Base-by-base conservation (phyloP, 805 yeast genomes). In the Teunomyces kruisii region DNA sequence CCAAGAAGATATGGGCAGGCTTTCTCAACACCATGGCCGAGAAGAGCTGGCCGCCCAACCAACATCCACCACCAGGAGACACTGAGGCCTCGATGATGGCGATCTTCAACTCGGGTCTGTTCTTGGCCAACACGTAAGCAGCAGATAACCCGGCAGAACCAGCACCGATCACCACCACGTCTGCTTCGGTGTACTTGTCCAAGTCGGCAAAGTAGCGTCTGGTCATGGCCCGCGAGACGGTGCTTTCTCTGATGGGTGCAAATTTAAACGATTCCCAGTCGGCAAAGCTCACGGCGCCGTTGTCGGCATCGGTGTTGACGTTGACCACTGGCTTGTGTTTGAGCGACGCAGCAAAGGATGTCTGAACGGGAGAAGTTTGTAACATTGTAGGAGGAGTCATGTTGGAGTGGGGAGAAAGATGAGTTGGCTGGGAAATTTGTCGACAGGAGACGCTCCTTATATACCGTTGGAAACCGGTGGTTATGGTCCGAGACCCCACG, bases 211-310 rank as follows among this genome's bases (percentile, higher is more conserved):
- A 85, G 67, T 85, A 85, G 52, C 91, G 78, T 47, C 70, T 72
- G 35, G 90, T 84, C 91, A 85, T 85, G 28, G 91, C 92, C 49
- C 91, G 76, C 7, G 90, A 83, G 28, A 86, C 91, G 2, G 86
- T 81, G 6, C 88, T 81, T 68, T 85, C 92, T 48, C 90, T 75
- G 56, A 85, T 85, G 45, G 89, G 89, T 10, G 81, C 76, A 65
- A 85, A 85, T 54, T 75, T 67, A 67, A 85, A 85, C 37, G 71
- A 68, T 12, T 81, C 79, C 92, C 92, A 85, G 59, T 83, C 84
- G n/a, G 71, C 72, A 46, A 69, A 68, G 36, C 46, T 50, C 12
- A 64, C 62, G 8, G 60, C 53, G 28, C 58, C 50, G 36, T 61
- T 55, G 12, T 53, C 57, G 14, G 61, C 56, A 16, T 56, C 52